phyloP scores from a whole-genome alignment of 371 early-diverging fungal species.

The Mortierella sp. region DNA sequence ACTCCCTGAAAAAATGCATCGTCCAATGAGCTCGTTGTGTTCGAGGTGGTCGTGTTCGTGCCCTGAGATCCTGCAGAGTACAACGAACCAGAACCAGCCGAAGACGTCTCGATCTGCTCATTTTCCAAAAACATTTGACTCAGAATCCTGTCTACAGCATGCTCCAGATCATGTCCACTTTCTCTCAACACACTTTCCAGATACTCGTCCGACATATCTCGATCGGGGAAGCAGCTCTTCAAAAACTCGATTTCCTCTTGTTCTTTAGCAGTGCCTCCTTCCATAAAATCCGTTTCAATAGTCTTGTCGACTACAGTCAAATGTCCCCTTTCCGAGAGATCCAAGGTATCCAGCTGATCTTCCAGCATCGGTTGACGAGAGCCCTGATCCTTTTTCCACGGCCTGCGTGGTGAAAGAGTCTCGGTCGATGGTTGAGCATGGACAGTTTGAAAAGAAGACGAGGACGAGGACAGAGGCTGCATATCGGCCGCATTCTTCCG shows the following conservation, averaged over 20 bases:
- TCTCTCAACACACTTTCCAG: conserved; percentile 29
- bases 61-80: conserved; percentile 13
- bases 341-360: not conserved
- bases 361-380: not conserved
- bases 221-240: conserved; percentile 46
- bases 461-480: not conserved
- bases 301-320: no score
- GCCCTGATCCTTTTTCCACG: conserved; percentile 8
- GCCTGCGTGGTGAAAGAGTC: conserved; percentile 1
- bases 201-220: conserved; percentile 42
- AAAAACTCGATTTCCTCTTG: conserved; percentile 43
- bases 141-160: conserved; percentile 40
- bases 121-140: conserved; percentile 52
- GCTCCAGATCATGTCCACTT: conserved; percentile 32
- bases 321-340: not conserved
- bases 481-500: no score
- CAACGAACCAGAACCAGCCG: conserved; percentile 38
- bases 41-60: not conserved
- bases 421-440: not conserved
- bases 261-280: conserved; percentile 7
- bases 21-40: conserved; percentile 27
- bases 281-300: no score
- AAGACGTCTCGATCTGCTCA: conserved; percentile 48
- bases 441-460: not conserved
- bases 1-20: conserved; percentile 36